Evolutionary conservation across 2,329 filamentous ascomycete genomes (phyloP), one percentile per base, ranked within the genome.

Genomic region (Rutstroemia sp.): DNA sequence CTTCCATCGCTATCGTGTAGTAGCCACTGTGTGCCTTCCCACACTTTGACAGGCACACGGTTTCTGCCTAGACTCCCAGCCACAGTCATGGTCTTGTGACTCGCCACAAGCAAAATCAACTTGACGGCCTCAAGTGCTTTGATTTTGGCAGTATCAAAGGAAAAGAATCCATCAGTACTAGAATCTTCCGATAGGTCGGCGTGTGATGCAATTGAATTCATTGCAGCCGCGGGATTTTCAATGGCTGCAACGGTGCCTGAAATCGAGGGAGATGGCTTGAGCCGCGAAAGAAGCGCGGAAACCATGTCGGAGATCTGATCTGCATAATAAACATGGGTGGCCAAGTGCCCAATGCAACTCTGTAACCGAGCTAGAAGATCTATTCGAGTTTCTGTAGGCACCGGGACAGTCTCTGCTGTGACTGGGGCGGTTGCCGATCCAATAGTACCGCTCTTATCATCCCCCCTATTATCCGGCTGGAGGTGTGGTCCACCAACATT

Each of bases 231-330:
- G 10, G 65, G 64, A 34, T 70, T 66, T 41, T 71, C 69, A 16
- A 79, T 77, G 4, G 77, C 77, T 34, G 75, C 73, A 4, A 74
- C 74, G 67, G 45, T 53, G 53, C 71, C 71, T 5, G 76, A 67
- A 14, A 75, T 69, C 16, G 77, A 74, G 41, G 69, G 59, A 10
- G 76, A 74, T 3, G 91, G 89, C 71, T 88, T 94, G 30, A 97
- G 77, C 19, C 90, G 86, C 30, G 81, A 75, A 16, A 97, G 74
- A 46, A 97, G 86, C 0, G 90, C 84, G 19, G 85, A 81, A 52
- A 96, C 84, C 90, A 97, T 96, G 71, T 99, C 94, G 1, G 88
- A 85, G 55, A 97, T 90, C 71, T 99, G 94, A 65, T 97, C 92
- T 1, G 89, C 89, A 70, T 99, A 99, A 75, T 99, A 99, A 34